A percentile compares a stretch with the other conserved stretches of the same genome.
These are phyloP conservation scores for Aspergillus heteromorphus DNA, from an alignment of 495 filamentous ascomycete genomes.

Conservation along the genomic window DNA sequence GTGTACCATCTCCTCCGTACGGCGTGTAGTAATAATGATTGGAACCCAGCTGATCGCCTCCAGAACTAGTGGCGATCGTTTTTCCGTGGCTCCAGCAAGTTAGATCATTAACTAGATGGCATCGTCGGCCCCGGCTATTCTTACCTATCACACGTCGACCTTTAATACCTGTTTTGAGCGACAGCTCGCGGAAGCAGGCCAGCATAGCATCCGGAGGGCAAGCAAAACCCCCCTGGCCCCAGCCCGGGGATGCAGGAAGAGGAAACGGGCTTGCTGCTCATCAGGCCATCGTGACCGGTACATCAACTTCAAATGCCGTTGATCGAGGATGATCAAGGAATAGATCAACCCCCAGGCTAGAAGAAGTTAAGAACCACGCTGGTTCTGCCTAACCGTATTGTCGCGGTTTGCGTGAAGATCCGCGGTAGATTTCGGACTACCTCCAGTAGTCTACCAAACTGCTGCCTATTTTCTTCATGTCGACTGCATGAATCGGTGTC, in stretches of 20 bases:
- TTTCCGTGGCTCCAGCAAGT: conserved; percentile 10
- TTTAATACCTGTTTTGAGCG: not conserved
- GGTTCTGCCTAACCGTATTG: not conserved
- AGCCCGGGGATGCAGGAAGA: not conserved
- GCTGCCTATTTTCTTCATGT: not conserved
- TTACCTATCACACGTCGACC: conserved; percentile 14
- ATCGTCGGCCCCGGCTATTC: conserved; percentile 7
- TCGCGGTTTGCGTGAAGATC: not conserved
- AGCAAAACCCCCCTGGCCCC: not conserved
- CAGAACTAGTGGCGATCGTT: conserved; percentile 26
- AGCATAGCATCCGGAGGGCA: not conserved
- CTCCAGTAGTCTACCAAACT: too few species aligned
- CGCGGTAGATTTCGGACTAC: not conserved
- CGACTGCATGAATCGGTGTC: not conserved
- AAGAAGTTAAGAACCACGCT: not conserved
- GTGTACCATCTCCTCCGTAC: conserved; percentile 28
- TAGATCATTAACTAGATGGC: too few species aligned
- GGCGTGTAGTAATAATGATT: conserved; percentile 13
- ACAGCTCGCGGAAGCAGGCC: not conserved
- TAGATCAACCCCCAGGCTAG: not conserved
- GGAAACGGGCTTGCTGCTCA: not conserved
- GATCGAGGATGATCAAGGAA: not conserved
- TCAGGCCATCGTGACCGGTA: not conserved
- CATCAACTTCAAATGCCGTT: not conserved
- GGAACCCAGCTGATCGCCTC: conserved; percentile 23